Base-by-base conservation (phyloP, 805 yeast species). In the Kluyveromyces aestuarii region DNA sequence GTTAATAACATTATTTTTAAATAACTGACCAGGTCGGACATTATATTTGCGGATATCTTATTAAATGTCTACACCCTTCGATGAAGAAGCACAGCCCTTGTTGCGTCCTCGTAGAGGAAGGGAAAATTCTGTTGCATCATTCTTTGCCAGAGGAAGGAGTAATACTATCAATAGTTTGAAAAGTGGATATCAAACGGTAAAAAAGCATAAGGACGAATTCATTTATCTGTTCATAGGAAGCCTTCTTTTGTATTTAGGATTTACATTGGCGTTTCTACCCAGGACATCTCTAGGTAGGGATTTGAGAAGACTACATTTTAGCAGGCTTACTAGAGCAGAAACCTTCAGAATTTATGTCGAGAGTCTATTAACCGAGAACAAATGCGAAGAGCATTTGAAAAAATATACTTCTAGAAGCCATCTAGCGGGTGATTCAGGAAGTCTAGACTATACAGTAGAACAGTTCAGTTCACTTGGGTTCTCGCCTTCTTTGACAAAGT, bases 261-360 rank as follows among this genome's bases (percentile, higher is more conserved):
- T 85, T 60, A 78, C 85, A 39, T 69, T 87, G 45, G 78, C 83
- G 0, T 89, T 89, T 61, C 70, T 88, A 14, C 96, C 96, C 1
- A 66, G 96, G 49, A 87, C 97, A 1, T 86, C 96, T 2, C 69
- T 87, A 17, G 79, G 84, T 45, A 70, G 96, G 54, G 96, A 90
- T 64, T 79, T 85, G 57, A 75, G 91, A 56, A 69, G 96, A 45
- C 63, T 87, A 54, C 87, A 87, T 64, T 81, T 82, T 33, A 74
- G 80, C 36, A 75, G 71, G 47, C 61, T 87, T 44, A 82, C 95
- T 2, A 74, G 73, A 48, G 74, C 80, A 9, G 96, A 89, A 53
- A 73, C 84, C 30, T 81, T 84, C 55, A 71, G 96, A 35, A 63
- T 79, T 17, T 81, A 75, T 54, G 60, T 86, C 45, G 68, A 67